phyloP scores from a whole-genome alignment of 140 eudicot genomes.

The Senecio squalidus region DNA sequence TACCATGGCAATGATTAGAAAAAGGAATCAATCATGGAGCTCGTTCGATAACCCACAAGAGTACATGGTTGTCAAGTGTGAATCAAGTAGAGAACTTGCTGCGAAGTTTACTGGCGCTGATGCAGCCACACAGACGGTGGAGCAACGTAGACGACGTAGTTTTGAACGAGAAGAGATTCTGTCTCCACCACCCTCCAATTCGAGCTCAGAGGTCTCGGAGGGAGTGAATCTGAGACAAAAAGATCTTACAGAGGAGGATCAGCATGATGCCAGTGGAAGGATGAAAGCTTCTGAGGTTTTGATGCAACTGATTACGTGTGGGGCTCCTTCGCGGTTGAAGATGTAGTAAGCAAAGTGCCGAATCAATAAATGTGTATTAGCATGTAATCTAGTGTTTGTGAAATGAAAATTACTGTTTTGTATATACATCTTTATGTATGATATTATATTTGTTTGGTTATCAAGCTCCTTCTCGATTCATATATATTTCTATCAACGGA shows the following conservation, averaged over 20 bases:
- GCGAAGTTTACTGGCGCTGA: constrained; percentile 44
- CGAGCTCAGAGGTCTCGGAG: constrained; percentile 41
- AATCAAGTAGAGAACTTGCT: constrained; percentile 52
- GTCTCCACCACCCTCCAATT: constrained; percentile 53
- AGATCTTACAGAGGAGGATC: constrained; percentile 30
- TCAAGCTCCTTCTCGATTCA: no score
- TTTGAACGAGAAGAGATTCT: constrained; percentile 29
- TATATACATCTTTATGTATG: background rate
- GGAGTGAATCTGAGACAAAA: background rate
- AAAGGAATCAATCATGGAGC: constrained; percentile 67
- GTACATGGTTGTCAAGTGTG: constrained; percentile 52
- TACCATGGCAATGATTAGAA: constrained; percentile 7
- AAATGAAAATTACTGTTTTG: background rate
- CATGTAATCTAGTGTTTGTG: background rate
- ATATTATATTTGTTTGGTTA: background rate
- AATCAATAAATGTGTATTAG: background rate
- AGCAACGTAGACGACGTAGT: constrained; percentile 21
- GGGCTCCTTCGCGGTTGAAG: constrained; percentile 37
- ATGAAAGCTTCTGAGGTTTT: constrained; percentile 46
- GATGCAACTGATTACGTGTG: constrained; percentile 62
- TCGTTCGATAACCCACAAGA: constrained; percentile 61
- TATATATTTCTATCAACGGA: no score
- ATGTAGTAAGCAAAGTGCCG: constrained; percentile 9
- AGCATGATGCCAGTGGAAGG: constrained; percentile 31
- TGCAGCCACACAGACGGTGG: constrained; percentile 57